Evolutionary conservation across 441 rosid species (phyloP).

Genomic region (Jatropha multifida): DNA sequence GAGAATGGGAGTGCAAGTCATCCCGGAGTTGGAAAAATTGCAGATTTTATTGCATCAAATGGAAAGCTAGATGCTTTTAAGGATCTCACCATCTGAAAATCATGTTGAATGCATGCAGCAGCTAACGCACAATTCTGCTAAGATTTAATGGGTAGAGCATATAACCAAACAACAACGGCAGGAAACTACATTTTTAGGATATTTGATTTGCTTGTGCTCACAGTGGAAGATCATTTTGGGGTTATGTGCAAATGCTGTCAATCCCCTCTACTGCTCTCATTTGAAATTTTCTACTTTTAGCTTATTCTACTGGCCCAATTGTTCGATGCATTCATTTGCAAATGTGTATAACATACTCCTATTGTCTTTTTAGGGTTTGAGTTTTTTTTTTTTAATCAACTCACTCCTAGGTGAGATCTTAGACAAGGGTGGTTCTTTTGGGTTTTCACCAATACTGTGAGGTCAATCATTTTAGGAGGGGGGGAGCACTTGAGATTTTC

Average conservation of each 20-base stretch:
- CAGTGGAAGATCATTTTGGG: conserved; percentile 2
- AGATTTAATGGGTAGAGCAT: conserved; percentile 16
- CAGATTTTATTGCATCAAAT: conserved; percentile 50
- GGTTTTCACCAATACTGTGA: conserved; percentile 22
- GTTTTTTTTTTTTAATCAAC: conserved; percentile 15
- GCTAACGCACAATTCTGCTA: conserved; percentile 19
- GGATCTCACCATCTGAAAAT: conserved; percentile 58
- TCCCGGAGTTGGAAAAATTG: conserved; percentile 38
- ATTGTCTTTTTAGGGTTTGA: conserved; percentile 27
- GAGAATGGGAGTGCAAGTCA: conserved; percentile 60
- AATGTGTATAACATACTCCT: conserved; percentile 52
- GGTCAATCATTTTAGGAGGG: conserved; percentile 17
- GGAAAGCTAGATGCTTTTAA: conserved; percentile 76
- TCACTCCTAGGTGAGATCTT: conserved; percentile 31
- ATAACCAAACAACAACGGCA: conserved; percentile 15
- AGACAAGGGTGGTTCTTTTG: conserved; percentile 31
- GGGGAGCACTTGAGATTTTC: conserved; percentile 28
- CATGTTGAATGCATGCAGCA: conserved; percentile 26
- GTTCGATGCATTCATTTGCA: conserved; percentile 44
- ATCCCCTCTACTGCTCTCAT: conserved; percentile 13
- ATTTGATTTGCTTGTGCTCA: conserved; percentile 17
- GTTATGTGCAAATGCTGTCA: conserved; percentile 13
- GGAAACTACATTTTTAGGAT: conserved; percentile 1
- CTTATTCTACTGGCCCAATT: conserved; percentile 19
- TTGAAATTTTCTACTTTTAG: conserved; percentile 17